These are phyloP conservation scores for Sanghuangporus weigelae DNA, from an alignment of 1,284 basidiomycete genomes.

Conservation along the genomic window DNA sequence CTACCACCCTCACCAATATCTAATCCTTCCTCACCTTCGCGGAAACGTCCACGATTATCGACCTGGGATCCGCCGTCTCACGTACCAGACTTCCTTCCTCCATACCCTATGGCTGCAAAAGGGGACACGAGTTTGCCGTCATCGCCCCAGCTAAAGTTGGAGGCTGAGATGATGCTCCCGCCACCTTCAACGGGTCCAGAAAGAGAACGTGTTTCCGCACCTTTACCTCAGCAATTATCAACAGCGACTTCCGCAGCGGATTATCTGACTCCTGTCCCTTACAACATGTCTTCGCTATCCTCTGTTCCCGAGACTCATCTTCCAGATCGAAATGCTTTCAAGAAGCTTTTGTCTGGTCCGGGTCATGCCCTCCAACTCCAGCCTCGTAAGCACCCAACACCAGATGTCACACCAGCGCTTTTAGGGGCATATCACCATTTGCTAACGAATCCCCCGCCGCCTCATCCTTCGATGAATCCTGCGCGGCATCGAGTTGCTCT, in stretches of 20 bases:
- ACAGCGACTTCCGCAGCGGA: slow-evolving; percentile 49
- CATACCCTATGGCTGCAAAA: slow-evolving; percentile 42
- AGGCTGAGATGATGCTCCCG: slow-evolving; percentile 23
- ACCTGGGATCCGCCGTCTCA: slow-evolving; percentile 57
- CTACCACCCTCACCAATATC: slow-evolving; percentile 48
- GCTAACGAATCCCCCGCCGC: slow-evolving; percentile 52
- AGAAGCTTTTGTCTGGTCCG: background rate
- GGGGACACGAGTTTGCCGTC: slow-evolving; percentile 30
- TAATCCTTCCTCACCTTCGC: slow-evolving; percentile 44
- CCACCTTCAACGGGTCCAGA: slow-evolving; percentile 4
- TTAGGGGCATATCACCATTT: slow-evolving; percentile 67
- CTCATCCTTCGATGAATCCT: slow-evolving; percentile 44
- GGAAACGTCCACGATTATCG: slow-evolving; percentile 50
- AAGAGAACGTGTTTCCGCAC: slow-evolving; percentile 8
- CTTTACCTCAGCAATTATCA: slow-evolving; percentile 36
- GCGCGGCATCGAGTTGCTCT: slow-evolving; percentile 65
- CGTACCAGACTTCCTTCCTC: slow-evolving; percentile 61
- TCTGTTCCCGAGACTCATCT: slow-evolving; percentile 61
- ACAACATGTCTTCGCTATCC: slow-evolving; percentile 60
- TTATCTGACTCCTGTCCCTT: slow-evolving; percentile 63
- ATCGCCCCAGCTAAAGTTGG: slow-evolving; percentile 26
- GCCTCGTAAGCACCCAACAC: slow-evolving; percentile 31
- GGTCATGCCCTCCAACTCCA: slow-evolving; percentile 15
- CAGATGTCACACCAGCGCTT: slow-evolving; percentile 46
- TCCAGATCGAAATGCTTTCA: slow-evolving; percentile 33